Evolutionary conservation across 352 stramenopile species (phyloP).

Genomic region (Saprolegnia diclina): DNA sequence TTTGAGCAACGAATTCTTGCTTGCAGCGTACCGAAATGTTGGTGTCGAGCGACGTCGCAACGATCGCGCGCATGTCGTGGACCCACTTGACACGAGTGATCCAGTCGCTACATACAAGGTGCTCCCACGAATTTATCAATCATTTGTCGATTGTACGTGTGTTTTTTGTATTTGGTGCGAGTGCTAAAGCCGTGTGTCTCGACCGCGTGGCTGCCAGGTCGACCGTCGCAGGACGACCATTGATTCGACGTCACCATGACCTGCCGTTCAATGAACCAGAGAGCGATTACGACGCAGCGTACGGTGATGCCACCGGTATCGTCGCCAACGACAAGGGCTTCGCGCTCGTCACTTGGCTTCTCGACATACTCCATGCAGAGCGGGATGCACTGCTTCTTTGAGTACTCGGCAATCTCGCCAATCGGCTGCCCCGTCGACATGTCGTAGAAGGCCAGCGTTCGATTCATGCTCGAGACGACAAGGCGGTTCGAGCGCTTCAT

Average conservation of each 20-base stretch:
- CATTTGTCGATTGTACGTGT: slow-evolving; percentile 37
- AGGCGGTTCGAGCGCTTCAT: slow-evolving; percentile 79
- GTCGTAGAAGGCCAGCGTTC: slow-evolving; percentile 76
- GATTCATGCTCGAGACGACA: slow-evolving; percentile 73
- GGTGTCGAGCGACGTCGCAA: slow-evolving; percentile 72
- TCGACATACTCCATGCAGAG: slow-evolving; percentile 77
- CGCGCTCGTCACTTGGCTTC: slow-evolving; percentile 59
- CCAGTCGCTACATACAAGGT: slow-evolving; percentile 39
- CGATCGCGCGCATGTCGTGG: slow-evolving; percentile 66
- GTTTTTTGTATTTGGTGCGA: slow-evolving; percentile 71
- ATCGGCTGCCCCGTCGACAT: slow-evolving; percentile 60
- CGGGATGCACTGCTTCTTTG: slow-evolving; percentile 66
- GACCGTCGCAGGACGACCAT: slow-evolving; percentile 63
- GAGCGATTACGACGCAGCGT: not conserved
- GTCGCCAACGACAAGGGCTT: slow-evolving; percentile 70
- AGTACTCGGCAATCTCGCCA: slow-evolving; percentile 72
- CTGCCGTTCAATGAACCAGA: not conserved
- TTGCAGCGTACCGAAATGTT: slow-evolving; percentile 44
- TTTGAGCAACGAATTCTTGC: not conserved
- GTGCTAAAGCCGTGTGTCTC: slow-evolving; percentile 60
- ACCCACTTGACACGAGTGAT: slow-evolving; percentile 81
- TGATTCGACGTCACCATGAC: slow-evolving; percentile 68
- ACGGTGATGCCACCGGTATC: slow-evolving; percentile 68
- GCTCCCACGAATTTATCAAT: not conserved
- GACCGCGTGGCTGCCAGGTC: slow-evolving; percentile 46